Conservation (phyloP, 495 filamentous ascomycete genomes). For the Usnea hakonensis region DNA sequence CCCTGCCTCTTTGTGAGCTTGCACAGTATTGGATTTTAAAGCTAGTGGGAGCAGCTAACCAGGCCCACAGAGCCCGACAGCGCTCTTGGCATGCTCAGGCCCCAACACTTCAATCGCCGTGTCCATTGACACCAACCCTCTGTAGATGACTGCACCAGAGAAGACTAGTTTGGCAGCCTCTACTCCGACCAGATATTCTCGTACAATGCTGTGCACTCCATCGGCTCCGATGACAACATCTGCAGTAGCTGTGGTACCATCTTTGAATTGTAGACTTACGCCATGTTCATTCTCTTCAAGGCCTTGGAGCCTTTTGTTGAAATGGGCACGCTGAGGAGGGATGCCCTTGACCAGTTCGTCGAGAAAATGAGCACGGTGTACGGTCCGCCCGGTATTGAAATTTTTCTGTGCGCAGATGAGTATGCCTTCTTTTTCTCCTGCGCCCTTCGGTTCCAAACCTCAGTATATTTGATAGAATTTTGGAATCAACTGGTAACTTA, state of each 20-base stretch:
- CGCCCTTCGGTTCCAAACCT: background rate
- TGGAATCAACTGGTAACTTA: background rate
- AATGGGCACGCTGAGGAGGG: background rate
- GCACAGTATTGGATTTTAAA: background rate
- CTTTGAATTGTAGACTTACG: constrained; percentile 20
- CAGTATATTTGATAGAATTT: background rate
- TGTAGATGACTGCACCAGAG: constrained; percentile 29
- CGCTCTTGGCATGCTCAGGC: constrained; percentile 43
- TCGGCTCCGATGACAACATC: constrained; percentile 51
- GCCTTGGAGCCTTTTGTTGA: background rate
- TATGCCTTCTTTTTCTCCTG: background rate
- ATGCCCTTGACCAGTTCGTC: background rate
- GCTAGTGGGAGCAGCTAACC: constrained; percentile 44
- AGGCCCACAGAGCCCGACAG: constrained; percentile 49
- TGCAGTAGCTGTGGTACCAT: constrained; percentile 22
- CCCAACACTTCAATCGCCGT: constrained; percentile 46
- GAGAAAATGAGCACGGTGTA: background rate
- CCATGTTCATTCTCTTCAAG: background rate
- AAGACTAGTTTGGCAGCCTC: constrained; percentile 35
- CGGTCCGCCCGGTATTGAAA: background rate
- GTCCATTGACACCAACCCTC: constrained; percentile 54
- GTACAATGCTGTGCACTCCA: constrained; percentile 47
- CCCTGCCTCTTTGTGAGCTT: background rate
- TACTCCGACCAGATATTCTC: constrained; percentile 40
- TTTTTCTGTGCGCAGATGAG: background rate